Evolutionary conservation across 1,284 basidiomycete species (phyloP).

Genomic region (Pseudozyma tsukubaensis): DNA sequence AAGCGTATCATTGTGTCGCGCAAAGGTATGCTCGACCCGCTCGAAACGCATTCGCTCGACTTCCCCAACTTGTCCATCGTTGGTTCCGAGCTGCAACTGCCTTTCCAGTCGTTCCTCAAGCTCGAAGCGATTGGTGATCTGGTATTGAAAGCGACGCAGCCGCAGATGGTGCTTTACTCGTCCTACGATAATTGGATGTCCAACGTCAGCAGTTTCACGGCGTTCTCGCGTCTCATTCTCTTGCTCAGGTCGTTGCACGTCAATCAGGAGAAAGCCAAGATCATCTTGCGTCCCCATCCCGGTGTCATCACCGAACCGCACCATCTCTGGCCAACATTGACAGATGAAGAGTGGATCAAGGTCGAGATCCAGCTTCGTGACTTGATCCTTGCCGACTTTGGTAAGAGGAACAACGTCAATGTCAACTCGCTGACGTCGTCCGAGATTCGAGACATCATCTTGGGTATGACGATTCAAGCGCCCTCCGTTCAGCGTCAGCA

Average conservation of each 20-base stretch:
- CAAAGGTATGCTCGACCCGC: conserved; percentile 92
- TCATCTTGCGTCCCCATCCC: conserved; percentile 71
- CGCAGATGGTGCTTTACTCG: conserved; percentile 99
- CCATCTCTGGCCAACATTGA: conserved; percentile 94
- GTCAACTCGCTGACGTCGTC: conserved; percentile 95
- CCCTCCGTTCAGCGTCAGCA: conserved; percentile 88
- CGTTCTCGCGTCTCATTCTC: conserved; percentile 96
- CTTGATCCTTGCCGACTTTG: conserved; percentile 82
- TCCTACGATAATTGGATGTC: conserved; percentile 99
- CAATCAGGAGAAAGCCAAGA: conserved; percentile 98
- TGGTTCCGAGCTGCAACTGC: conserved; percentile 95
- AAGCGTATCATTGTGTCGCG: conserved; percentile 99
- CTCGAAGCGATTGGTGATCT: conserved; percentile 99
- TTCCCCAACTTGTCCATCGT: conserved; percentile 99
- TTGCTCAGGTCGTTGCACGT: conserved; percentile 96
- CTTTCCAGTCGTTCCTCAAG: conserved; percentile 99
- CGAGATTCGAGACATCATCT: conserved; percentile 77
- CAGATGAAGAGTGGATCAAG: conserved; percentile 98
- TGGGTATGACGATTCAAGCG: conserved; percentile 88
- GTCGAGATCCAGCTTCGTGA: conserved; percentile 90
- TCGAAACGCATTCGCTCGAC: conserved; percentile 96
- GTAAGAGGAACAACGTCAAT: conserved; percentile 98
- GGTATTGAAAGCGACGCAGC: conserved; percentile 94
- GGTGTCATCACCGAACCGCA: conserved; percentile 93
- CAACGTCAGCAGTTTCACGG: conserved; percentile 97